Percentiles rank a stretch among this genome's conserved stretches.
Conservation (phyloP, 768 basidiomycete genomes). For the Lanmaoa rubissima region DNA sequence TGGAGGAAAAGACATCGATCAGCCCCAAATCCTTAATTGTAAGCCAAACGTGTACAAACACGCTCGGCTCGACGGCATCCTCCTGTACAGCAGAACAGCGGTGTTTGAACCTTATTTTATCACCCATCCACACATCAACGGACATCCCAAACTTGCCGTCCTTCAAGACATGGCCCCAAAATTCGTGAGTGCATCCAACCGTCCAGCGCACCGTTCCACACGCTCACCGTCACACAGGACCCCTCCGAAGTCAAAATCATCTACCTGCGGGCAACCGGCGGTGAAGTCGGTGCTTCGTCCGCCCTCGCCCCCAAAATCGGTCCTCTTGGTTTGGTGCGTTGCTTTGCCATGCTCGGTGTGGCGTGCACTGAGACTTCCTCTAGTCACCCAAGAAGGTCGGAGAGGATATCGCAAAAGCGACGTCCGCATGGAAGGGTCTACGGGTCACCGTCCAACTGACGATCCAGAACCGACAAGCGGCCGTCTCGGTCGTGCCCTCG, state of each 20-base stretch:
- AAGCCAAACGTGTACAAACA: conserved; percentile 40
- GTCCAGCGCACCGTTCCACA: not conserved
- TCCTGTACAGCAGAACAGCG: conserved; percentile 60
- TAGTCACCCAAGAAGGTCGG: conserved; percentile 99
- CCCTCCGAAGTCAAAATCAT: conserved; percentile 98
- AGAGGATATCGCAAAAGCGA: conserved; percentile 99
- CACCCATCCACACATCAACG: conserved; percentile 10
- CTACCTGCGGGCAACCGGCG: conserved; percentile 97
- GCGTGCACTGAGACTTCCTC: conserved; percentile 13
- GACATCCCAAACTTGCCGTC: conserved; percentile 7
- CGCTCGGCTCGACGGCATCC: conserved; percentile 20
- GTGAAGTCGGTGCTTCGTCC: conserved; percentile 98
- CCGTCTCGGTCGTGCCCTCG: conserved; percentile 94
- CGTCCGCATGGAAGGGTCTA: conserved; percentile 97
- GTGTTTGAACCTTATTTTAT: conserved; percentile 52
- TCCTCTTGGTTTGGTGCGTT: conserved; percentile 95
- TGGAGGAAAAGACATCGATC: conserved; percentile 9
- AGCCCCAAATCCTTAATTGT: not conserved
- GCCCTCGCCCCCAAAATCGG: conserved; percentile 99
- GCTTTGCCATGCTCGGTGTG: not conserved
- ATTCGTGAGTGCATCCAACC: conserved; percentile 47
- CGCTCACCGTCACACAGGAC: conserved; percentile 56
- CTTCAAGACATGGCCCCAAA: conserved; percentile 69
- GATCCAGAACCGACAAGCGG: conserved; percentile 99
- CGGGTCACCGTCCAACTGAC: conserved; percentile 98